Conservation (phyloP, 768 basidiomycete genomes). For the Russula sp. region DNA sequence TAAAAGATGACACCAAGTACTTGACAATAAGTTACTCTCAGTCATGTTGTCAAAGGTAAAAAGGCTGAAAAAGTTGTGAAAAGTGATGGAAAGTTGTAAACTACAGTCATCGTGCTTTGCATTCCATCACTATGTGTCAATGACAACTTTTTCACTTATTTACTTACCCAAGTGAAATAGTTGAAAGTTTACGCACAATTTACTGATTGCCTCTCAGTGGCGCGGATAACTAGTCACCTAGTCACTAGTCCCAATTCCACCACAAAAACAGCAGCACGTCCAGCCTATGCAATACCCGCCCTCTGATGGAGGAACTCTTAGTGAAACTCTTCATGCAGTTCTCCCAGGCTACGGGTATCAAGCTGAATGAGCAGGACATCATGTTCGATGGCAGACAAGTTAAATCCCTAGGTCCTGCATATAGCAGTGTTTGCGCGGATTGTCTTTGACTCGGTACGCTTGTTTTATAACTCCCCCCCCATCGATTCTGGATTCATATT, state of each 20-base stretch:
- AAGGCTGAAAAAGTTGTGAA: no score
- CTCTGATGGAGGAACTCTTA: constrained; percentile 3
- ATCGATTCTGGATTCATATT: not conserved
- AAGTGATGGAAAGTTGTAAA: no score
- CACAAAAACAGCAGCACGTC: not conserved
- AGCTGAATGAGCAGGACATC: constrained; percentile 7
- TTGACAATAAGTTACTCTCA: no score
- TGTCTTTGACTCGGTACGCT: constrained; percentile 8
- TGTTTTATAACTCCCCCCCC: not conserved
- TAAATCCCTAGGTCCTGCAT: constrained; percentile 5
- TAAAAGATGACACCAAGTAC: no score
- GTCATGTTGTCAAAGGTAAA: no score
- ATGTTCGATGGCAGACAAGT: not conserved
- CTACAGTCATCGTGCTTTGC: no score
- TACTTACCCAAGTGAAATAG: no score
- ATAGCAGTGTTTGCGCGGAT: not conserved
- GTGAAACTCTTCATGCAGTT: constrained; percentile 1
- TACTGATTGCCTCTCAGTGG: not conserved
- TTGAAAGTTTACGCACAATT: no score
- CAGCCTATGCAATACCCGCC: not conserved
- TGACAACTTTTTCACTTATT: no score
- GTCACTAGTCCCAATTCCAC: not conserved
- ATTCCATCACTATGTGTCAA: no score
- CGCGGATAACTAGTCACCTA: not conserved
- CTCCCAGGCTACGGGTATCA: not conserved